Percentiles rank a stretch among this genome's conserved stretches.
Evolutionary conservation across 345 rosid species (phyloP).

Genomic region (Citrus maxima): DNA sequence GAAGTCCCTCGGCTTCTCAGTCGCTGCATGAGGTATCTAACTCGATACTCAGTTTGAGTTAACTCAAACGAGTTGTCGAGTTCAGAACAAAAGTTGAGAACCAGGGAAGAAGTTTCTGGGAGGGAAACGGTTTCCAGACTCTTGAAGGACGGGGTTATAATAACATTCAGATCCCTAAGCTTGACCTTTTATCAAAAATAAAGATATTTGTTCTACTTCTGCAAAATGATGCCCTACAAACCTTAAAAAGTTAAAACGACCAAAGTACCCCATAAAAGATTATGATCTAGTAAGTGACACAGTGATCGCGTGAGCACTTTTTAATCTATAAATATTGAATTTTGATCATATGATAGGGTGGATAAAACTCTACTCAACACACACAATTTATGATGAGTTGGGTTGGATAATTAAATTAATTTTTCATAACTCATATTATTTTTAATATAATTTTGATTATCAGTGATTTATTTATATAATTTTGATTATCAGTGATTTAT

Average conservation of each 20-base stretch:
- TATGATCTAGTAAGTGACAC: no score
- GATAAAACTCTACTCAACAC: no score
- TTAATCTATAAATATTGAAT: no score
- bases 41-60: neutral
- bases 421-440: no score
- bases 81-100: neutral
- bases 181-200: neutral
- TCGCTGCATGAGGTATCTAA: conserved; percentile 51
- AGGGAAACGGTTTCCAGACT: neutral
- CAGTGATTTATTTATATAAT: no score
- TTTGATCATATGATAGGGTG: no score
- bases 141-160: neutral
- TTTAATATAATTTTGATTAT: no score
- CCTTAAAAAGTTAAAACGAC: neutral
- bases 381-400: no score
- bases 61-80: neutral
- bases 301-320: fast-evolving
- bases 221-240: neutral
- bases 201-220: no score
- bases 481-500: no score
- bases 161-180: neutral
- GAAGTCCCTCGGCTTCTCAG: conserved; percentile 56
- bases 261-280: no score
- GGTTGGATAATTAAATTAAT: no score
- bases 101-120: neutral